phyloP scores from a whole-genome alignment of 2,329 filamentous ascomycete species.

The Nothopassalora personata region DNA sequence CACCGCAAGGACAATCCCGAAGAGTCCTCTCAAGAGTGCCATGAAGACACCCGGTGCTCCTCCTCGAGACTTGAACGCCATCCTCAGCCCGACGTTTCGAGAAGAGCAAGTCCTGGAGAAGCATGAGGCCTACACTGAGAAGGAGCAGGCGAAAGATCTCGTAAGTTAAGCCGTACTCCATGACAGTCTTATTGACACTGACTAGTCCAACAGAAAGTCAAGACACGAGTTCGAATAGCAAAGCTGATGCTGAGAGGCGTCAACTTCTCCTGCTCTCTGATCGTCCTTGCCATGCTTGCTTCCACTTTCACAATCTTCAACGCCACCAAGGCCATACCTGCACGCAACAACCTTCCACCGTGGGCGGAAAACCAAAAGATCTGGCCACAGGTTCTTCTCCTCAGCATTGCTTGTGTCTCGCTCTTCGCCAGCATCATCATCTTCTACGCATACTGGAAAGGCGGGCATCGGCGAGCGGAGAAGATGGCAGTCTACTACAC shows the following conservation, averaged over 20 bases:
- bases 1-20: constrained; percentile 56
- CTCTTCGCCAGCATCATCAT: constrained; percentile 72
- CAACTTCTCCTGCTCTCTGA: constrained; percentile 94
- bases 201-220: constrained; percentile 67
- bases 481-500: constrained; percentile 95
- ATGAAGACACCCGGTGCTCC: constrained; percentile 82
- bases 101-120: constrained; percentile 85
- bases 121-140: constrained; percentile 72
- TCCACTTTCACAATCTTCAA: constrained; percentile 92
- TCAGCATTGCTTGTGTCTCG: constrained; percentile 74
- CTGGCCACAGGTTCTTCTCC: constrained; percentile 85
- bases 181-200: constrained; percentile 23
- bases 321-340: constrained; percentile 67
- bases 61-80: constrained; percentile 63
- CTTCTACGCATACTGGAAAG: constrained; percentile 79
- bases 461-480: constrained; percentile 81
- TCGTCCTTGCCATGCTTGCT: constrained; percentile 84
- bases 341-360: constrained; percentile 73
- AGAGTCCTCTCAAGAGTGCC: constrained; percentile 80
- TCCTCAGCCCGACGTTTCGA: constrained; percentile 82
- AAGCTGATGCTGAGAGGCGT: constrained; percentile 93
- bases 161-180: constrained; percentile 52
- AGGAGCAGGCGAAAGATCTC: constrained; percentile 79
- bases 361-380: constrained; percentile 75
- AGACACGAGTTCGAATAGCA: constrained; percentile 82